Base-by-base conservation (phyloP, 2,329 filamentous ascomycete genomes). In the Talaromyces funiculosus region DNA sequence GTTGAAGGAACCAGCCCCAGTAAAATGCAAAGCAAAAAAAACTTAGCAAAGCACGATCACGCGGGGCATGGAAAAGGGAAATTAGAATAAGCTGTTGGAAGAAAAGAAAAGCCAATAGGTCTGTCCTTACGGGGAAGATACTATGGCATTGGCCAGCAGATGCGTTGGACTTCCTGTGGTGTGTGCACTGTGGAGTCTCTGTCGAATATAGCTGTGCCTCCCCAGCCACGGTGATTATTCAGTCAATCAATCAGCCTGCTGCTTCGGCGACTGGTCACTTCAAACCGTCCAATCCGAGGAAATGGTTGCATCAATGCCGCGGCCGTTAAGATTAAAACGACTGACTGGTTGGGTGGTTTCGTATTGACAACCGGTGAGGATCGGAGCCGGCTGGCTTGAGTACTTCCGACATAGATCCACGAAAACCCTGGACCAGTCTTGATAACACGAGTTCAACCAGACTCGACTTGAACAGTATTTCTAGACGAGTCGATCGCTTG, bases 31-130 rank as follows among this genome's bases (percentile, higher is more conserved):
- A 40, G 31, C 9, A 24, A 40, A 40, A 37, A 31, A 53, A 61
- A 42, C 7, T 38, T 42, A 31, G 38, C 37, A 37, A 49, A 59
- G 37, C 56, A 58, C 60, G 47, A 61, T 47, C 60, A 58, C 60
- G 60, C 60, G 60, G 60, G 60, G 60, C 58, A 61, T 53, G 49
- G 40, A 54, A 40, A 55, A 54, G 49, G 54, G 45, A 59, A 43
- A 60, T 43, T 53, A 56, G 22, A 45, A 24, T 38, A 60, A 38
- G 29, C 47, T 35, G 47, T 18, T 53, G 24, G 18, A 45, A 37
- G n/a, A 47, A 51, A 35, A 42, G 45, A 42, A 61, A 31, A 26
- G 31, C 56, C 40, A 58, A 49, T 51, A 47, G 43, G 26, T 26
- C 43, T 47, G 14, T 47, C 12, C 42, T 45, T 45, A 42, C n/a